Conservation (phyloP, 371 early-diverging fungal species). For the Circinella minor region DNA sequence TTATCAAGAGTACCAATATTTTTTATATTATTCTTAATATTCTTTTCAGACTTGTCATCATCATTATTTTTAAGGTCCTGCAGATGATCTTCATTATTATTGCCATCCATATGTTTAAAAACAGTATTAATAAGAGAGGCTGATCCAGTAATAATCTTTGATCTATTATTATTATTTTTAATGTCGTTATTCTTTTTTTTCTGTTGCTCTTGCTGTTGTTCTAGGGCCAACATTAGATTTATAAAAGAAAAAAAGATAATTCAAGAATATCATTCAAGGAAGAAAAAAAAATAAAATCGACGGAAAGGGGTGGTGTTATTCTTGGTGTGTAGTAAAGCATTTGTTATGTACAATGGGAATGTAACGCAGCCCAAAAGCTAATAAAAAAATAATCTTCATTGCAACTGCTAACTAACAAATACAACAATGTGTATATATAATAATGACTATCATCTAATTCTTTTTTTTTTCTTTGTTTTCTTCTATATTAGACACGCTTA, state of each 20-base stretch:
- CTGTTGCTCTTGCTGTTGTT: not conserved
- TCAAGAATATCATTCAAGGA: not conserved
- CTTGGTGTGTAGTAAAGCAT: not conserved
- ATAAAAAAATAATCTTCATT: not conserved
- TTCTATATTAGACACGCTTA: too few species aligned
- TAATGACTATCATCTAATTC: not conserved
- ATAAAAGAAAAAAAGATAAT: not conserved
- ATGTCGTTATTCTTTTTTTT: not conserved
- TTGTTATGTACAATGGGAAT: constrained; percentile 6
- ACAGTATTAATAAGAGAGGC: not conserved
- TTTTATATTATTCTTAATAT: too few species aligned
- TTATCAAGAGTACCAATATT: too few species aligned
- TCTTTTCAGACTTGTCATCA: not conserved
- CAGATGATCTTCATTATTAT: not conserved
- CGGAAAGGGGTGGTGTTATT: not conserved
- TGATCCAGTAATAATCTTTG: not conserved
- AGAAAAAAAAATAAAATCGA: not conserved
- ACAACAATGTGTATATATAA: not conserved
- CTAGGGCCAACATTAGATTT: not conserved
- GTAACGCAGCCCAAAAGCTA: constrained; percentile 5
- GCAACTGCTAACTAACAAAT: not conserved
- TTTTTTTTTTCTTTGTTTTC: too few species aligned
- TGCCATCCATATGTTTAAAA: constrained; percentile 4
- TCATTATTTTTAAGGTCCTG: not conserved
- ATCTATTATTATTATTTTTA: not conserved